Evolutionary conservation across 805 yeast species (phyloP), one percentile per base, ranked within the genome.

Genomic region (Danielia oregonensis): DNA sequence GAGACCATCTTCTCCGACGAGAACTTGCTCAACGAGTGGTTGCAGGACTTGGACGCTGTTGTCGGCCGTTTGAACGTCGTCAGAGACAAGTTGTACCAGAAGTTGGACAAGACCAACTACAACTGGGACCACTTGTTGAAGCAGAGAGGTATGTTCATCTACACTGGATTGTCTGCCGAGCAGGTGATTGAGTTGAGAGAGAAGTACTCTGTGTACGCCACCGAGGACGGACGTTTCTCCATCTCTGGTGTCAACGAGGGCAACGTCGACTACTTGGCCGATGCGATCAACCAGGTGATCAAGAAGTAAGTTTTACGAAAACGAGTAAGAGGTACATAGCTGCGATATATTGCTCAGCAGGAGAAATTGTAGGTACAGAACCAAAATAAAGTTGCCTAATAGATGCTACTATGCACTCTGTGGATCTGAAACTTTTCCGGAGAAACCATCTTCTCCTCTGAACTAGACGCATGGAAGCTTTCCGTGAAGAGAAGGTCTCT

Each of bases 111-210:
- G 55, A 66, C 78, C 55, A 70, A 64, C 55, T 72, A 82, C 48
- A 70, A 78, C 59, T 91, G 97, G 97, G 82, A 82, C 35, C 95
- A 86, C 56, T 72, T 91, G 51, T 68, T 84, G 37, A 74, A 80
- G 55, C 97, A 91, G 63, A 83, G 91, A 58, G 98, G 98, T 51
- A 91, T 91, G 97, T 91, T 91, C 65, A 86, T 91, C 52, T 91
- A 75, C 70, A 89, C 97, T 23, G 96, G 96, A 6, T 72, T 91
- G 43, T 57, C 63, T 21, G 68, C 76, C 29, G 78, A 74, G 32
- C 95, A 88, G 64, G 91, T 86, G 31, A 69, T 76, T 39, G 63
- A 70, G 43, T 71, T 91, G 52, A 82, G 84, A 57, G 68, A 74
- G 33, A 79, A 86, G 59, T 81, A 68, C 62, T 78, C 86, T 12